Evolutionary conservation across 768 basidiomycete genomes (phyloP).

Genomic region (Trametes cingulata): DNA sequence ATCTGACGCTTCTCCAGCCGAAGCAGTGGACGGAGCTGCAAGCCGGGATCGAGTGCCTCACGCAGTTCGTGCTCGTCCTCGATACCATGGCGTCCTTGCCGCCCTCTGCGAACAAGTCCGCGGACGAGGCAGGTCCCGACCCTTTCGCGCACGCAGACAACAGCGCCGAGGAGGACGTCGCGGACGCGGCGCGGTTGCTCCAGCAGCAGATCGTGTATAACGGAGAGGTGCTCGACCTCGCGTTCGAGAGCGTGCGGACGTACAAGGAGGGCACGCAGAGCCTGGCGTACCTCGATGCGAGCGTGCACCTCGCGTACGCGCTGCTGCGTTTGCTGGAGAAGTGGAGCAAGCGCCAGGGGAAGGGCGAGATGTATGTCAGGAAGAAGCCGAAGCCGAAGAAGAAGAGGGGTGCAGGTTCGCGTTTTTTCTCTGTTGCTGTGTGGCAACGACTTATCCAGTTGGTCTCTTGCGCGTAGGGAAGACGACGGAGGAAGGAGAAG

Average conservation of each 20-base stretch:
- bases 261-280: slow-evolving; percentile 84
- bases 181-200: slow-evolving; percentile 77
- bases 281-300: slow-evolving; percentile 82
- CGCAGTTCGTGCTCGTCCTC: slow-evolving; percentile 86
- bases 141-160: slow-evolving; percentile 15
- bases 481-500: slow-evolving; percentile 53
- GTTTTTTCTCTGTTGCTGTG: slow-evolving; percentile 21
- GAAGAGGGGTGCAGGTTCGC: slow-evolving; percentile 40
- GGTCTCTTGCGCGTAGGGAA: slow-evolving; percentile 33
- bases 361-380: slow-evolving; percentile 71
- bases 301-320: slow-evolving; percentile 80
- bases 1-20: slow-evolving; percentile 54
- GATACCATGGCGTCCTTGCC: slow-evolving; percentile 72
- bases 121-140: slow-evolving; percentile 21
- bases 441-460: background rate
- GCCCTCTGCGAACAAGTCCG: slow-evolving; percentile 20
- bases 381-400: slow-evolving; percentile 51
- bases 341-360: slow-evolving; percentile 72
- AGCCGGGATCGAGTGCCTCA: slow-evolving; percentile 91
- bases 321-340: slow-evolving; percentile 89
- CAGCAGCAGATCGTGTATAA: slow-evolving; percentile 95
- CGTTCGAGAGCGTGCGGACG: slow-evolving; percentile 70
- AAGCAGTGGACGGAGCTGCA: slow-evolving; percentile 94
- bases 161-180: slow-evolving; percentile 36
- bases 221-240: slow-evolving; percentile 89